Evolutionary conservation across 2,329 filamentous ascomycete species (phyloP).

Genomic region (Pseudogymnoascus sp.): DNA sequence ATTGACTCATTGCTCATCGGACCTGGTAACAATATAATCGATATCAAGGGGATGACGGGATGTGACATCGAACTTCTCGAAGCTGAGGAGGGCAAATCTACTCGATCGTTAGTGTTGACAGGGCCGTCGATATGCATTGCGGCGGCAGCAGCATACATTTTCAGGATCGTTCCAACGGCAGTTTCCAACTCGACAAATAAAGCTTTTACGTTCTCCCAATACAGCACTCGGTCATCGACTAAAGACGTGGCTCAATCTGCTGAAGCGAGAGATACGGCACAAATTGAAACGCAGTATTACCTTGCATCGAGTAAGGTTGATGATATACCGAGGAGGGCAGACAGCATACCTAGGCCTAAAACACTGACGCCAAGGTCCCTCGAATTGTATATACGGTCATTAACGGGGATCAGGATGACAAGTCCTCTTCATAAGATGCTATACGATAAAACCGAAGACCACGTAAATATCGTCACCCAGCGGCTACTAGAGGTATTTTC

Average conservation of each 20-base stretch:
- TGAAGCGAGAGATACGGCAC: neutral
- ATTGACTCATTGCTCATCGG: neutral
- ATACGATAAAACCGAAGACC: neutral
- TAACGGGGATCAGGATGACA: conserved; percentile 5
- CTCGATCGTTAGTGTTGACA: neutral
- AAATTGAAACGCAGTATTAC: neutral
- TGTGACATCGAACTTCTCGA: conserved; percentile 2
- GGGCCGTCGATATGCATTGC: neutral
- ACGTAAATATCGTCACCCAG: neutral
- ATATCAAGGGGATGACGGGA: conserved; percentile 4
- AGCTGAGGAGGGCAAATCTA: neutral
- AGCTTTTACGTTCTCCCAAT: neutral
- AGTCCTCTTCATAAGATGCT: conserved; percentile 7
- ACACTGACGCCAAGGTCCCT: neutral
- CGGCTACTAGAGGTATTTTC: neutral
- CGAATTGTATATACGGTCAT: neutral
- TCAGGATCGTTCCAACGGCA: neutral
- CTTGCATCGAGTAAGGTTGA: neutral
- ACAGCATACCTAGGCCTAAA: neutral
- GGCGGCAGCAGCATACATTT: neutral
- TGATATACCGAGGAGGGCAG: neutral
- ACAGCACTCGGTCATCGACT: neutral
- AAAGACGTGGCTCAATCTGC: neutral
- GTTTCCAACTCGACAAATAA: neutral
- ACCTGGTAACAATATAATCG: neutral